Evolutionary conservation across 495 filamentous ascomycete genomes (phyloP), one percentile per base, ranked within the genome.

Genomic region (Usnea hakonensis): DNA sequence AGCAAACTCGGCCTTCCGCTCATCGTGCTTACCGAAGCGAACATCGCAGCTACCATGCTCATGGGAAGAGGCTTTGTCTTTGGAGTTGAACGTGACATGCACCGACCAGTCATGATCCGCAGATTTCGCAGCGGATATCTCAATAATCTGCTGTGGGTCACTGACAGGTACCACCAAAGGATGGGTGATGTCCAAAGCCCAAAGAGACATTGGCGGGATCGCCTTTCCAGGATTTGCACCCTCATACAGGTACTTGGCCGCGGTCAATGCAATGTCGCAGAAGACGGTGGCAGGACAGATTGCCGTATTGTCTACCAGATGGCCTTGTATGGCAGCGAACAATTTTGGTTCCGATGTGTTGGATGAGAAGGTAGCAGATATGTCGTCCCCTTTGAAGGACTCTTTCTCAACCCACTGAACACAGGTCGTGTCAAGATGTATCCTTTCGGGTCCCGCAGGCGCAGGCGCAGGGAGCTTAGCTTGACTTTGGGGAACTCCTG

Each of bases 321-420:
- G 85, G 32, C 84, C 85, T 14, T 74, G 69, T 55, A 85, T 79
- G 3, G 76, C 72, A 5, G 75, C 72, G 43, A 75, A 69, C 26
- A 88, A 75, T 32, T 79, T 73, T 44, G 76, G 73, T 36, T 80
- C 74, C 32, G 72, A 70, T 21, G 85, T 69, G 48, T 87, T 78
- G 0, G 85, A 81, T 68, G 85, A 81, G 14, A 76, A 78, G 62
- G 81, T 74, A 16, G 86, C 68, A 30, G 73, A 72, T n/a, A 69
- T 77, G 48, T 76, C 68, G 50, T 81, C 73, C 41, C 71, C 79
- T 56, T 80, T 73, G 60, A 82, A 68, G 28, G 78, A 71, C 62
- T 85, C 78, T 52, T 74, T 70, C 21, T 75, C 73, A 37, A 87
- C 54, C 17, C 35, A 64, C 3, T 68, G 65, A 38, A 64, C 36